Evolutionary conservation across 306 rosid genomes (phyloP).

Genomic region (Rubus parviflorus): DNA sequence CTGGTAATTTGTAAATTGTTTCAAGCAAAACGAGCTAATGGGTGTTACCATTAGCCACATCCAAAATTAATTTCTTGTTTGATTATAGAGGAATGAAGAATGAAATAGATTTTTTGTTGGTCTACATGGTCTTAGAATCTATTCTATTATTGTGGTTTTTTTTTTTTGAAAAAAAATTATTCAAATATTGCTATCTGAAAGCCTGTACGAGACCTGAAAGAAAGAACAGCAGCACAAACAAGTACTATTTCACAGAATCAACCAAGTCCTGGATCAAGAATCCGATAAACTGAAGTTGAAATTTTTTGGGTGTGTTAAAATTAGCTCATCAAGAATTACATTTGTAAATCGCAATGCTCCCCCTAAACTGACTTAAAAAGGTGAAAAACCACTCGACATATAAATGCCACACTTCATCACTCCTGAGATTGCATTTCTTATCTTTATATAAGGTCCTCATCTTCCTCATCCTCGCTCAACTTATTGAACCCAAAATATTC

Average conservation of each 20-base stretch:
- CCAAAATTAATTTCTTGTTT: slow-evolving; percentile 17
- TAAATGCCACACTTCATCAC: background rate
- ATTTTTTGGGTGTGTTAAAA: background rate
- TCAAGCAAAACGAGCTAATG: slow-evolving; percentile 2
- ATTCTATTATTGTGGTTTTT: background rate
- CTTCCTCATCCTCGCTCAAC: slow-evolving; percentile 29
- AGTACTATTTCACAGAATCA: background rate
- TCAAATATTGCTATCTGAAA: too few species aligned
- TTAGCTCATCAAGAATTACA: background rate
- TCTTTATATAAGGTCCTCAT: slow-evolving; percentile 18
- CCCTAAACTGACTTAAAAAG: background rate
- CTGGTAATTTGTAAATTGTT: slow-evolving; percentile 60
- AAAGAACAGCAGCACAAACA: background rate
- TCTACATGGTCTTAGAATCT: background rate
- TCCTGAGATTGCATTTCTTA: background rate
- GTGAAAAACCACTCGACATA: too few species aligned
- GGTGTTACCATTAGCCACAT: slow-evolving; percentile 16
- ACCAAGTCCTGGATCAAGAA: background rate
- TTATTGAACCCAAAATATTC: slow-evolving; percentile 37
- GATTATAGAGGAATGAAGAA: slow-evolving; percentile 18
- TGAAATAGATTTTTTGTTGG: slow-evolving; percentile 3
- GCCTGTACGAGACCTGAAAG: background rate
- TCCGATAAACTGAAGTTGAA: background rate
- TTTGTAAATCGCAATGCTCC: background rate
- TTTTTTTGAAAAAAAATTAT: too few species aligned